Evolutionary conservation across 108 stramenopile species (phyloP).

Genomic region (Skeletonema grethae): DNA sequence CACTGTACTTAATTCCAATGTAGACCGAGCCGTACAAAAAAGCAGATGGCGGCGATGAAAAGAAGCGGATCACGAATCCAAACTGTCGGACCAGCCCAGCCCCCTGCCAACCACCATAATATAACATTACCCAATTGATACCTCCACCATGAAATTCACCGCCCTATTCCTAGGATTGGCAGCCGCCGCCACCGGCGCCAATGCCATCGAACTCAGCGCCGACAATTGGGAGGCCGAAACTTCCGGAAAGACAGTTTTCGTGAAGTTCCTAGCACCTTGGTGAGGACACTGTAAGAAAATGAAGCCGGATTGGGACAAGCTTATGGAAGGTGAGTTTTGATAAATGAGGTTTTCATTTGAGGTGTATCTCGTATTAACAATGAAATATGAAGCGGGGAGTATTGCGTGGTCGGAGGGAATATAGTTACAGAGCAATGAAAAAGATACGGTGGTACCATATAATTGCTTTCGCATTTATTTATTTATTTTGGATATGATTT

Average conservation of each 20-base stretch:
- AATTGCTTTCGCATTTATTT: neutral
- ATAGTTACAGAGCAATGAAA: neutral
- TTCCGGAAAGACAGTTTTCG: conserved; percentile 72
- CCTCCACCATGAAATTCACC: conserved; percentile 33
- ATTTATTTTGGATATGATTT: neutral
- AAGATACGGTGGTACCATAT: neutral
- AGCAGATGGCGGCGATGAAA: no score
- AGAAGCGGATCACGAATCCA: no score
- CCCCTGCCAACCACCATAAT: no score
- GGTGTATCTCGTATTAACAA: neutral
- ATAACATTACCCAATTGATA: neutral
- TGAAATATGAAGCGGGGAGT: no score
- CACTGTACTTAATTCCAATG: no score
- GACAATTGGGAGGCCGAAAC: conserved; percentile 65
- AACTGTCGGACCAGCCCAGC: no score
- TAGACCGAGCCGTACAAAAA: no score
- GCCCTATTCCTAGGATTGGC: conserved; percentile 13
- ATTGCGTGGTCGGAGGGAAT: no score
- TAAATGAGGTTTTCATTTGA: neutral
- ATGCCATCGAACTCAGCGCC: conserved; percentile 58
- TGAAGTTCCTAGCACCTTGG: conserved; percentile 83
- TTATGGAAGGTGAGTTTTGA: conserved; percentile 25
- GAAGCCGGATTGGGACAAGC: conserved; percentile 78
- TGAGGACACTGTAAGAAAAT: conserved; percentile 57
- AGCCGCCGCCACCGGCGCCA: conserved; percentile 14